Conservation (phyloP, 2,329 filamentous ascomycete species). For the Leptosphaerulina australis region DNA sequence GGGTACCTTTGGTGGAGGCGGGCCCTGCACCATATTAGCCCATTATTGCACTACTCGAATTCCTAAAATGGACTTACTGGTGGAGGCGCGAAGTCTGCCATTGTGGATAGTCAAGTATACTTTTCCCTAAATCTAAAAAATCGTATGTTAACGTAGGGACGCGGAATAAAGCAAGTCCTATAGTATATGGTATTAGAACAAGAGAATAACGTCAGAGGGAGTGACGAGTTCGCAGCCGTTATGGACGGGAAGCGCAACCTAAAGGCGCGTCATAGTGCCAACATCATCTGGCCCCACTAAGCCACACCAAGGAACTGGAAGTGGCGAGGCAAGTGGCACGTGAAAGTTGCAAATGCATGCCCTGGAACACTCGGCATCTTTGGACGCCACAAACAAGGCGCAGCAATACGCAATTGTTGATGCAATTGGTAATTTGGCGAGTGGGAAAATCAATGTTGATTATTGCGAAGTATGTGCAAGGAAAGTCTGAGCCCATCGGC, state of each 20-base stretch:
- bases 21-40: conserved; percentile 45
- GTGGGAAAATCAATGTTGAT: conserved; percentile 17
- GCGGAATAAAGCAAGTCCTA: background rate
- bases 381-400: conserved; percentile 4
- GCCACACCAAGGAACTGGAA: conserved; percentile 9
- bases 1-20: conserved; percentile 67
- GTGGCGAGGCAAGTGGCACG: conserved; percentile 10
- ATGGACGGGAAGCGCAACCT: background rate
- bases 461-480: conserved; percentile 36
- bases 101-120: conserved; percentile 9
- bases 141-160: too few species aligned
- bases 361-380: conserved; percentile 6
- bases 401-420: background rate
- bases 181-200: background rate
- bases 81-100: conserved; percentile 48
- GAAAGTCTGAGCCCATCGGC: conserved; percentile 23
- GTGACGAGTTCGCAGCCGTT: conserved; percentile 1
- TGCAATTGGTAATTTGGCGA: too few species aligned
- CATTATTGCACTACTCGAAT: background rate
- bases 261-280: conserved; percentile 33
- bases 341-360: conserved; percentile 11
- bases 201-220: background rate
- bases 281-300: conserved; percentile 4
- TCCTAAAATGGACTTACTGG: conserved; percentile 29
- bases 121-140: background rate